Base-by-base conservation (phyloP, 2,329 filamentous ascomycete species). In the Curvularia hawaiiensis region DNA sequence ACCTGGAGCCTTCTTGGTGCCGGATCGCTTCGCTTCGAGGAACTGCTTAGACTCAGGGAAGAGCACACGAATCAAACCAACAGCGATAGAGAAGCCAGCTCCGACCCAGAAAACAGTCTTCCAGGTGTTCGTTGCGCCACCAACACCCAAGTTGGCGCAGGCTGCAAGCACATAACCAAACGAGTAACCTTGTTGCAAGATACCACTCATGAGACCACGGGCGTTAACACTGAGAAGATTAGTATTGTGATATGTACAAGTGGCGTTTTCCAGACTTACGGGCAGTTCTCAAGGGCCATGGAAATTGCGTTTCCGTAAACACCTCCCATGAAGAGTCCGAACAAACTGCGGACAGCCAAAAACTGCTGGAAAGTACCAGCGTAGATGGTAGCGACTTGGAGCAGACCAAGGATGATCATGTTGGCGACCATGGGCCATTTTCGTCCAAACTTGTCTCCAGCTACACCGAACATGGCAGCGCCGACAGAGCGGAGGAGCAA, bases 341-440 rank as follows among this genome's bases (percentile, higher is more conserved):
- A 92, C 12, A 92, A 77, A 60, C 85, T 85, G 50, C 90, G 82
- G 1, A 92, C 89, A 9, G 85, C 89, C n/a, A 92, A 78, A 74
- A 93, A 93, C 67, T 91, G 85, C 53, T 83, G 74, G 72, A 91
- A 95, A 0, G 88, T 92, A 0, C 74, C 68, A 70, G 86, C 85
- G 77, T 92, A 95, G 65, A 92, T 92, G 18, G 91, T 95, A 24
- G 87, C 90, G 57, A 92, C 85, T 74, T 93, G 89, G 10, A 93
- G 80, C 6, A 87, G 73, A 38, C 87, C 87, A 3, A 91, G 81
- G 24, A 91, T 78, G 57, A 92, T 79, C 86, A 93, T 90, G 80
- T 94, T 94, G 67, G 86, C 66, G 9, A 93, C 88, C 88, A 93
- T 91, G 44, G 90, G 90, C 88, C 89, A 91, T 78, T 93, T 94